Evolutionary conservation across 2,329 filamentous ascomycete genomes (phyloP).

Genomic region (Diaporthe vexans): DNA sequence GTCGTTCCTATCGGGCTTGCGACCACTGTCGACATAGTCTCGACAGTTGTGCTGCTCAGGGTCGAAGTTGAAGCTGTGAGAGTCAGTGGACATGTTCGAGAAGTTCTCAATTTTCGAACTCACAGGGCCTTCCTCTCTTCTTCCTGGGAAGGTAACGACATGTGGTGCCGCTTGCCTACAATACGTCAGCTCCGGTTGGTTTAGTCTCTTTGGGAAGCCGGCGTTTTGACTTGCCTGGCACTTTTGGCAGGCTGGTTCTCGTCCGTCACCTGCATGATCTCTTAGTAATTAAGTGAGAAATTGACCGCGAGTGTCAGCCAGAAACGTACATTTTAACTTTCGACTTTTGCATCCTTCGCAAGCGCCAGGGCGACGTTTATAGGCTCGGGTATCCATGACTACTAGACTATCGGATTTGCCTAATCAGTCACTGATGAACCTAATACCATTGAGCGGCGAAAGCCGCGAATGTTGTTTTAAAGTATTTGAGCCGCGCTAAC

Average conservation of each 20-base stretch:
- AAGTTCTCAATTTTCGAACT: neutral
- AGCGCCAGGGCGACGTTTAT: neutral
- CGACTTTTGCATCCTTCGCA: slow-evolving; percentile 1
- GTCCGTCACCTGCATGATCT: neutral
- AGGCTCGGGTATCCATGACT: slow-evolving; percentile 2
- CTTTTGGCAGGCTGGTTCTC: neutral
- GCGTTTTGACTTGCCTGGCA: slow-evolving; percentile 9
- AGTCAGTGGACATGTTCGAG: neutral
- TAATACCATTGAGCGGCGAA: neutral
- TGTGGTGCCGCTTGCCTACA: neutral
- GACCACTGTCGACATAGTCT: neutral
- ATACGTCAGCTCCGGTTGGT: neutral
- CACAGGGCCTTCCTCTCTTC: neutral
- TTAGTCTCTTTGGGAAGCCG: neutral
- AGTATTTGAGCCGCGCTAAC: neutral
- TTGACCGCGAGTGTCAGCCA: neutral
- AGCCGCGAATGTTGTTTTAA: neutral
- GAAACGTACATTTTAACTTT: neutral
- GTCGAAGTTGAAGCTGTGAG: neutral
- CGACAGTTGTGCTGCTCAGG: neutral
- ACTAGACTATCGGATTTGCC: neutral
- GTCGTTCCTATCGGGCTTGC: neutral
- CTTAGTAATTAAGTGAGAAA: neutral
- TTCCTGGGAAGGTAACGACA: slow-evolving; percentile 3
- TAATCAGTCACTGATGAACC: neutral